These are phyloP conservation scores for Leccinum incarnatum DNA, from an alignment of 768 basidiomycete species.

Conservation along the genomic window DNA sequence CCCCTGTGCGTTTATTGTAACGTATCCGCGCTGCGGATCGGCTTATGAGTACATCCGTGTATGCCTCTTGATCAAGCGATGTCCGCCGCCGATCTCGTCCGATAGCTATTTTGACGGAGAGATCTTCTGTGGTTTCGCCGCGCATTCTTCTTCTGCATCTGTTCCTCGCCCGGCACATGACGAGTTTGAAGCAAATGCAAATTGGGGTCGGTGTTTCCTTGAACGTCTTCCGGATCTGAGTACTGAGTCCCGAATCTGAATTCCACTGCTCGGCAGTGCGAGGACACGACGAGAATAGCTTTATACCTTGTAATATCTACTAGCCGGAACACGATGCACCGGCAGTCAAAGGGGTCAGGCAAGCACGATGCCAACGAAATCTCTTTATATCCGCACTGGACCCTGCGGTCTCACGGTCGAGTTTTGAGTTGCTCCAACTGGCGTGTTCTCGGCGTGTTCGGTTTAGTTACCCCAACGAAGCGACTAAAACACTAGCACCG, in stretches of 20 bases:
- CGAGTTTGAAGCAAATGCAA: not conserved
- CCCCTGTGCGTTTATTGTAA: slow-evolving; percentile 4
- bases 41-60: not conserved
- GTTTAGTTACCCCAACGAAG: not conserved
- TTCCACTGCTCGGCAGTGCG: not conserved
- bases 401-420: slow-evolving; percentile 5
- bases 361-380: slow-evolving; percentile 1
- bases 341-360: not conserved
- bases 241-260: not conserved
- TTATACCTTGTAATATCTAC: not conserved
- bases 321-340: not conserved
- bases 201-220: not conserved
- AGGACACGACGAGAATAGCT: not conserved
- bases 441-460: slow-evolving; percentile 1
- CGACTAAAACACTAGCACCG: slow-evolving; percentile 1
- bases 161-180: not conserved
- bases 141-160: not conserved
- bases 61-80: slow-evolving; percentile 7
- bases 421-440: not conserved
- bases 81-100: slow-evolving; percentile 16
- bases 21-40: slow-evolving; percentile 5
- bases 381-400: slow-evolving; percentile 5
- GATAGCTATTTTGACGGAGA: not conserved
- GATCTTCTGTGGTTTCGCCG: not conserved
- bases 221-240: not conserved